phyloP scores from a whole-genome alignment of 2,329 filamentous ascomycete genomes.

The Botrytis fabae region DNA sequence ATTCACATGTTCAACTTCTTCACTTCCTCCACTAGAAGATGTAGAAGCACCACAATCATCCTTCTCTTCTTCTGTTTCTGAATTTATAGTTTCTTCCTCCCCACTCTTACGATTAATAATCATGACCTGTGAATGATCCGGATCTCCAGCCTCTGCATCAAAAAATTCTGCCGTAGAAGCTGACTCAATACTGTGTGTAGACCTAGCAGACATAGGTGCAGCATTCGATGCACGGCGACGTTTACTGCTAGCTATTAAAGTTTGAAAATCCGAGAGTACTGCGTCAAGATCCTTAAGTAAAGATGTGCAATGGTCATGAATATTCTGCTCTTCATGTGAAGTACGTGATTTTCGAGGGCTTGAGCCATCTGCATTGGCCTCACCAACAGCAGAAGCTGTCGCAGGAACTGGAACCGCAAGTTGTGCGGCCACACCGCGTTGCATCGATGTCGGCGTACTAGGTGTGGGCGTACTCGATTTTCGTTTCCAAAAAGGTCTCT shows the following conservation, averaged over 20 bases:
- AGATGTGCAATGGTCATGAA: constrained; percentile 80
- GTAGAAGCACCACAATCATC: constrained; percentile 55
- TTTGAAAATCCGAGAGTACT: constrained; percentile 79
- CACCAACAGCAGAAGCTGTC: constrained; percentile 30
- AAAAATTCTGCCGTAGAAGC: constrained; percentile 88
- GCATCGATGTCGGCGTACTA: constrained; percentile 32
- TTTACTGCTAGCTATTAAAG: constrained; percentile 76
- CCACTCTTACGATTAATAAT: constrained; percentile 73
- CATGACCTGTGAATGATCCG: constrained; percentile 64
- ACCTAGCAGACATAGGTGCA: constrained; percentile 50
- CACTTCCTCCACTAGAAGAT: constrained; percentile 59
- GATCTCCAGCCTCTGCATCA: constrained; percentile 73
- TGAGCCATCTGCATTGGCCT: constrained; percentile 32
- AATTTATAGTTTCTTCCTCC: constrained; percentile 57
- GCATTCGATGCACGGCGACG: constrained; percentile 60
- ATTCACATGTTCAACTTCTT: constrained; percentile 46
- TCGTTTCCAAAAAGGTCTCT: constrained; percentile 85
- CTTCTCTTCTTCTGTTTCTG: constrained; percentile 55
- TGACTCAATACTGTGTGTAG: constrained; percentile 72
- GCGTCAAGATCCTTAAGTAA: constrained; percentile 82
- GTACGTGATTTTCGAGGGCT: constrained; percentile 27
- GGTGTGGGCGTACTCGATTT: constrained; percentile 58
- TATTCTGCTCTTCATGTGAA: constrained; percentile 59
- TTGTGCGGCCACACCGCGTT: constrained; percentile 36
- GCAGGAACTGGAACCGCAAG: constrained; percentile 36